phyloP scores from a whole-genome alignment of 192 early-diverging fungal species.

The Chytriomyces confervae region DNA sequence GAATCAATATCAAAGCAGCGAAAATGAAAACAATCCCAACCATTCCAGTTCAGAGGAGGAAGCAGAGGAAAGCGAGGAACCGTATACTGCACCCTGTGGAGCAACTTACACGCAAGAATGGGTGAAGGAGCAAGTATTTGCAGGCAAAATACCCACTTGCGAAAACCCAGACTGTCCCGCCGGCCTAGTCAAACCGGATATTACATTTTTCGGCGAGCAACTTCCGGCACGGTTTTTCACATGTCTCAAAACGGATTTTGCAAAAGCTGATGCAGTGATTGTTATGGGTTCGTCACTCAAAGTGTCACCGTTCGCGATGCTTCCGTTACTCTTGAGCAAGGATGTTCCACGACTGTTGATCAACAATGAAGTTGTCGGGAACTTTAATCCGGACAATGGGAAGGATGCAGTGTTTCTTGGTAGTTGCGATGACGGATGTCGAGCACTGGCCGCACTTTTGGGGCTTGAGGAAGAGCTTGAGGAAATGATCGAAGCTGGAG shows the following conservation, averaged over 20 bases:
- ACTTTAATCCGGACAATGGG: constrained; percentile 62
- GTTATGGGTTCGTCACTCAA: constrained; percentile 92
- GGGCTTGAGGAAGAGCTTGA: constrained; percentile 68
- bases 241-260: constrained; percentile 27
- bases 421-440: constrained; percentile 79
- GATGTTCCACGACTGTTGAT: constrained; percentile 86
- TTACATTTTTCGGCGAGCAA: constrained; percentile 93
- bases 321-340: constrained; percentile 67
- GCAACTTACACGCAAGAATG: constrained; percentile 21
- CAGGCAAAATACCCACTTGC: constrained; percentile 72
- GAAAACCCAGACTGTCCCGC: constrained; percentile 48
- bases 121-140: constrained; percentile 25
- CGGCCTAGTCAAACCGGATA: constrained; percentile 88
- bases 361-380: constrained; percentile 84
- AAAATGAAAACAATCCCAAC: background rate
- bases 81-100: background rate
- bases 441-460: constrained; percentile 68
- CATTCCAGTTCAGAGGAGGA: background rate
- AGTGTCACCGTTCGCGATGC: constrained; percentile 86
- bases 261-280: constrained; percentile 79
- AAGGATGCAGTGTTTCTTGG: constrained; percentile 83
- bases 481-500: constrained; percentile 9
- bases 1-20: constrained; percentile 86
- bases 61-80: background rate
- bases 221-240: constrained; percentile 68